Percentiles rank a stretch among this genome's conserved stretches.
phyloP scores from a whole-genome alignment of 495 filamentous ascomycete species.

The Aspergillus sclerotiicarbonarius region DNA sequence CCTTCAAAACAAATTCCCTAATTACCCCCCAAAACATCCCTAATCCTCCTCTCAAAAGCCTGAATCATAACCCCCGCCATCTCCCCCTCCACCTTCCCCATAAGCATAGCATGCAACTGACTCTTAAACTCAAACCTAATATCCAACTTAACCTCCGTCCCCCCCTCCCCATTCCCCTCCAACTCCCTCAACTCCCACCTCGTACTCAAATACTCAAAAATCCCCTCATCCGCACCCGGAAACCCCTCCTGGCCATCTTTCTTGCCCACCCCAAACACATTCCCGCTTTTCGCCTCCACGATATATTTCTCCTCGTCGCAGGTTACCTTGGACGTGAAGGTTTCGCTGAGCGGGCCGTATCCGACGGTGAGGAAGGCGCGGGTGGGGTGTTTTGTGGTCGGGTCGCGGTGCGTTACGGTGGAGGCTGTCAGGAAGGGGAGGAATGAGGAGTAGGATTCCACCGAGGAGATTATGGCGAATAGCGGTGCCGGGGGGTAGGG shows the following conservation, averaged over 20 bases:
- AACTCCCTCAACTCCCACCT: constrained; percentile 62
- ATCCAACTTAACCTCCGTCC: constrained; percentile 70
- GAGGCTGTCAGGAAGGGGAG: constrained; percentile 80
- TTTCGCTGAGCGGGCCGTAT: constrained; percentile 78
- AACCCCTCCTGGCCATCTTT: constrained; percentile 24
- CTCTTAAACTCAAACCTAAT: constrained; percentile 82
- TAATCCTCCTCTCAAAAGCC: constrained; percentile 83
- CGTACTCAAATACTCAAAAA: constrained; percentile 76
- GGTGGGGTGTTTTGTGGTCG: constrained; percentile 58
- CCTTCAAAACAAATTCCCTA: not conserved
- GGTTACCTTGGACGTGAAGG: constrained; percentile 70
- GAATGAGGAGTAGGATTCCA: constrained; percentile 76
- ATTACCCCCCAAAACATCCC: constrained; percentile 42
- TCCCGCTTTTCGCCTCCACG: constrained; percentile 80
- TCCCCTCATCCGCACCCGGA: constrained; percentile 45
- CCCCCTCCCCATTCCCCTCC: constrained; percentile 24
- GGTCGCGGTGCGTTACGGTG: constrained; percentile 62
- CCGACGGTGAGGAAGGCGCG: constrained; percentile 80
- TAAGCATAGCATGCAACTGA: constrained; percentile 76
- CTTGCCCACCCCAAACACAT: constrained; percentile 29
- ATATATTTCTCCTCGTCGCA: constrained; percentile 58
- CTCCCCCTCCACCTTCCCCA: constrained; percentile 74
- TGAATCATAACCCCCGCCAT: constrained; percentile 85
- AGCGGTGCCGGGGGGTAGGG: constrained; percentile 68
- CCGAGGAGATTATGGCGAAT: constrained; percentile 80